Base-by-base conservation (phyloP, 345 rosid species). In the Tarenaya hassleriana region DNA sequence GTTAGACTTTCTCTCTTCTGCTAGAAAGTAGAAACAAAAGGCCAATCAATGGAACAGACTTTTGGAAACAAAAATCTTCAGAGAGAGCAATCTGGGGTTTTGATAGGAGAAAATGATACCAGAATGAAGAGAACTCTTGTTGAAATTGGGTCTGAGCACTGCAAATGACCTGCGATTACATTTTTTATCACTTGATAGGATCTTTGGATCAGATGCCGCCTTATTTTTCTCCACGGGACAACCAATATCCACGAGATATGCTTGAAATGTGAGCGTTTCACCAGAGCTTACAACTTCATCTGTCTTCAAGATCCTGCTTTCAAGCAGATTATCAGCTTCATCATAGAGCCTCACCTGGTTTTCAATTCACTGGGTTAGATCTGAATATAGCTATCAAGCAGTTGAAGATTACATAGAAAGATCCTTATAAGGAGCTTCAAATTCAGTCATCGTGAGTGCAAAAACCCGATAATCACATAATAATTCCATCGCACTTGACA, bases 311-410 rank as follows among this genome's bases (percentile, higher is more conserved):
- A 85, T 72, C 71, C 74, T 88, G 63, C 86, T 77, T 54, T 81
- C 98, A 44, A 88, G 66, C 41, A 83, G 66, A 72, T 75, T 83
- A 32, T 81, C 79, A 14, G 75, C 69, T 3, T 78, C 94, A 43
- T 92, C 96, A 40, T 76, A 83, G 34, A 88, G 74, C 80, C 62
- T 74, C 39, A 78, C 68, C 96, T 87, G 67, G n/a, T 14, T n/a
- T 42, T 15, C 47, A 48, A 17, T 8, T 19, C 42, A 58, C 29
- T 19, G 5, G 29, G 41, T 64, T 56, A 64, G 47, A 15, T 41
- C 51, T 24, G 7, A 29, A 7, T 7, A 12, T 4, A 9, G 40
- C 13, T 31, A n/a, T 43, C 43, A 42, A 42, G 34, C 14, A 60
- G 7, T 18, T 3, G 16, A 40, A 19, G 17, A 34, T 33, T 13